These are phyloP conservation scores for Metschnikowia matae DNA, from an alignment of 805 yeast genomes.

Conservation along the genomic window DNA sequence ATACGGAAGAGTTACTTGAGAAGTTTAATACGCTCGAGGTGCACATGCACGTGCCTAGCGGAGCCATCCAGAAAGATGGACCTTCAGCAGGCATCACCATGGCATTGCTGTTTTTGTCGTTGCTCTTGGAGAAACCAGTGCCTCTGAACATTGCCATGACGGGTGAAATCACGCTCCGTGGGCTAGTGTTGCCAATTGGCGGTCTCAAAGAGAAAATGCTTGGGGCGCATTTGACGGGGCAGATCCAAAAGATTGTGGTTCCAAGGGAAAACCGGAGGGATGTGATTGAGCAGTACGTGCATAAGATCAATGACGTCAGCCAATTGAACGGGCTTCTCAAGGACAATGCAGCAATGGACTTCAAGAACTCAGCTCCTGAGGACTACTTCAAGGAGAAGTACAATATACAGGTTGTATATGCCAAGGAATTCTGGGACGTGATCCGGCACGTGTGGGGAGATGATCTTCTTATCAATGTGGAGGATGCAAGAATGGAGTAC, in stretches of 20 bases:
- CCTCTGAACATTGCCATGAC: constrained; percentile 68
- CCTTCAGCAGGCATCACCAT: constrained; percentile 51
- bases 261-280: constrained; percentile 71
- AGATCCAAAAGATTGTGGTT: constrained; percentile 53
- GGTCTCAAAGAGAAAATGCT: constrained; percentile 74
- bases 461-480: constrained; percentile 26
- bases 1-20: constrained; percentile 31
- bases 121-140: constrained; percentile 41
- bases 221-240: constrained; percentile 71
- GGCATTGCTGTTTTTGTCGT: constrained; percentile 44
- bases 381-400: constrained; percentile 47
- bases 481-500: constrained; percentile 14
- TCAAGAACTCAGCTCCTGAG: constrained; percentile 45
- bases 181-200: constrained; percentile 76
- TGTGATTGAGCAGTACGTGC: constrained; percentile 54
- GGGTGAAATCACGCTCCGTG: constrained; percentile 78
- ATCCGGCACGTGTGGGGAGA: constrained; percentile 66
- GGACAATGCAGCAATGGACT: constrained; percentile 32
- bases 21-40: constrained; percentile 54
- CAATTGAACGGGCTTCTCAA: constrained; percentile 32
- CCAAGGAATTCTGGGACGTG: constrained; percentile 76
- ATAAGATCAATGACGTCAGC: constrained; percentile 31
- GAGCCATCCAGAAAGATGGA: constrained; percentile 45
- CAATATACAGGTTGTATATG: constrained; percentile 59
- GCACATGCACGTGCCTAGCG: constrained; percentile 48